Conservation (phyloP, 768 basidiomycete genomes). For the Lactarius indigo region DNA sequence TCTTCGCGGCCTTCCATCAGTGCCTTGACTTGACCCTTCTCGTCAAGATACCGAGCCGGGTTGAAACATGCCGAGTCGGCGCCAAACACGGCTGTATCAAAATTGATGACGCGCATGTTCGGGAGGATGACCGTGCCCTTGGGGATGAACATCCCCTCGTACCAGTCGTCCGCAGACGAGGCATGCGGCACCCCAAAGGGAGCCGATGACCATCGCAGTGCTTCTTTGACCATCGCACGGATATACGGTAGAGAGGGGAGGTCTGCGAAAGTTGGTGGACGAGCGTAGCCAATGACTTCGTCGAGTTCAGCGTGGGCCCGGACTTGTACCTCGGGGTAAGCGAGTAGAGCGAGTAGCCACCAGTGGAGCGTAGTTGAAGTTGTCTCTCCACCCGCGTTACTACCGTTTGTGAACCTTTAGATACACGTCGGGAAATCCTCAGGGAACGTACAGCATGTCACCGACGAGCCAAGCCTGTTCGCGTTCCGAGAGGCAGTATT, state of each 20-base stretch:
- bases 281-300: background rate
- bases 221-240: background rate
- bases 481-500: slow-evolving; percentile 1
- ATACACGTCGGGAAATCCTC: background rate
- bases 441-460: slow-evolving; percentile 16
- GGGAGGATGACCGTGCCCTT: background rate
- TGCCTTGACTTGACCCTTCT: background rate
- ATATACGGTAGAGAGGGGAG: background rate
- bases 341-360: background rate
- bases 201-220: background rate
- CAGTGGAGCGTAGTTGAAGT: background rate
- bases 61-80: background rate
- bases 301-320: background rate
- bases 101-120: background rate
- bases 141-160: background rate
- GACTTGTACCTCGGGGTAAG: background rate
- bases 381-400: background rate
- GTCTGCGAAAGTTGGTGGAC: background rate
- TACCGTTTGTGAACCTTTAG: background rate
- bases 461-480: slow-evolving; percentile 21
- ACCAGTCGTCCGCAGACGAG: background rate
- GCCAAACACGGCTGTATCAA: background rate
- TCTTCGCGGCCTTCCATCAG: background rate
- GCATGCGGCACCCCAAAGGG: slow-evolving; percentile 7
- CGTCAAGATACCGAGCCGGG: background rate